Evolutionary conservation across 306 rosid species (phyloP).

Genomic region (Cucurbita maxima): DNA sequence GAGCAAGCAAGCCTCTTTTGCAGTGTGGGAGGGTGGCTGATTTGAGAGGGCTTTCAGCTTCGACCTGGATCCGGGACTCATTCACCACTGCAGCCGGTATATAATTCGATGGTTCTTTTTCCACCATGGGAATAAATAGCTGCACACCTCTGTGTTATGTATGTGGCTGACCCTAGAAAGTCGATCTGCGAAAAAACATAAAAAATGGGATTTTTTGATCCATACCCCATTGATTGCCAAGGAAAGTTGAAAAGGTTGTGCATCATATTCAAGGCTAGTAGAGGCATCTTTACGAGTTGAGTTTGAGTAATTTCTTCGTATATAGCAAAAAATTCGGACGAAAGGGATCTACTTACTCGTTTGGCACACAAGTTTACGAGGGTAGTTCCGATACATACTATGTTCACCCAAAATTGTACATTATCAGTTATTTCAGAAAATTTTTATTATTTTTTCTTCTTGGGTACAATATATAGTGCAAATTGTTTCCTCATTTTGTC

Average conservation of each 20-base stretch:
- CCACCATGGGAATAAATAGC: constrained; percentile 54
- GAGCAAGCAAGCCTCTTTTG: constrained; percentile 24
- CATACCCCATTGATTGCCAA: constrained; percentile 24
- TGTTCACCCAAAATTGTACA: constrained; percentile 51
- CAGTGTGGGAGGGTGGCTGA: constrained; percentile 21
- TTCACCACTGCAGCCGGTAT: constrained; percentile 34
- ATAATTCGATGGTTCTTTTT: constrained; percentile 48
- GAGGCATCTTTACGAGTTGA: constrained; percentile 24
- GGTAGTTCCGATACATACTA: constrained; percentile 14
- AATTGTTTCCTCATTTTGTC: constrained; percentile 3
- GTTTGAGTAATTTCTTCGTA: constrained; percentile 40
- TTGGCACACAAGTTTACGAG: constrained; percentile 38
- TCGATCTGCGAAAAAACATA: constrained; percentile 11
- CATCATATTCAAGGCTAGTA: background rate
- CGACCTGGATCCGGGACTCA: constrained; percentile 11
- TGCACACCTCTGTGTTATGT: constrained; percentile 30
- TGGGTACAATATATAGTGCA: constrained; percentile 14
- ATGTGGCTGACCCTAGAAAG: constrained; percentile 23
- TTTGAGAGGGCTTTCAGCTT: constrained; percentile 24
- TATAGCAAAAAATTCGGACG: constrained; percentile 31
- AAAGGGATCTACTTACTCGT: constrained; percentile 22
- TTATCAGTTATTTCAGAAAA: constrained; percentile 63
- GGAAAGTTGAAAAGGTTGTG: constrained; percentile 3
- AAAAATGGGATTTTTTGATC: constrained; percentile 22
- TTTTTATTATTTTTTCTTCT: constrained; percentile 21